Evolutionary conservation across 2,329 filamentous ascomycete species (phyloP), one percentile per base, ranked within the genome.

Genomic region (Monosporascus sp.): DNA sequence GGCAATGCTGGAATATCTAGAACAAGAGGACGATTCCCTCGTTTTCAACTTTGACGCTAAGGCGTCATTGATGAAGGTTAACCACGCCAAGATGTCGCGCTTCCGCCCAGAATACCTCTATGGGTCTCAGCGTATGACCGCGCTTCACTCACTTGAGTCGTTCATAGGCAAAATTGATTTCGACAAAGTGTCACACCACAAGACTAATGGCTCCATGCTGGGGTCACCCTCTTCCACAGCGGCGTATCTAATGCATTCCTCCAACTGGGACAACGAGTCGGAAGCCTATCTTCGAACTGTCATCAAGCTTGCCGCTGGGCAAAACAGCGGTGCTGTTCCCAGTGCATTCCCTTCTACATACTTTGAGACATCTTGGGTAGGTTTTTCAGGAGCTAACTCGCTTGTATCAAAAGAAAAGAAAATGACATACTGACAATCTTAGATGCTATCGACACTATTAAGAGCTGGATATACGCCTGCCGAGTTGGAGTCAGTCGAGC

Each of bases 201-300:
- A 6, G 6, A 18, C n/a, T 7, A 6, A 6, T 41, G 38, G 38
- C 6, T 14, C 38, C 6, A 41, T 41, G 38, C 9, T 41, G 38
- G 38, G 11, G 38, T 15, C 11, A 11, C 38, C 38, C 6, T 41
- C 38, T 6, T 41, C 38, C 61, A 74, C 72, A 1, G 72, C 71
- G 0, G 71, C 60, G n/a, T 61, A 61, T 31, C 53, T 61, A 36
- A 58, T 62, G 57, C 48, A 62, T 37, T 14, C 56, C 25, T 54
- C 56, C 6, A 37, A 53, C 18, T 62, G 60, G 59, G 59, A 61
- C 47, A 53, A 60, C 3, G 55, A 56, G 41, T 47, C 59, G 34
- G 57, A 55, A 57, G 51, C 2, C 31, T 62, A 61, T 41, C 45
- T 62, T n/a, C 38, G 54, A 18, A 54, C 60, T 37, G 60, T 61